These are phyloP conservation scores for Blastocrithidia nonstop DNA, from an alignment of 208 protist genomes.

Conservation along the genomic window DNA sequence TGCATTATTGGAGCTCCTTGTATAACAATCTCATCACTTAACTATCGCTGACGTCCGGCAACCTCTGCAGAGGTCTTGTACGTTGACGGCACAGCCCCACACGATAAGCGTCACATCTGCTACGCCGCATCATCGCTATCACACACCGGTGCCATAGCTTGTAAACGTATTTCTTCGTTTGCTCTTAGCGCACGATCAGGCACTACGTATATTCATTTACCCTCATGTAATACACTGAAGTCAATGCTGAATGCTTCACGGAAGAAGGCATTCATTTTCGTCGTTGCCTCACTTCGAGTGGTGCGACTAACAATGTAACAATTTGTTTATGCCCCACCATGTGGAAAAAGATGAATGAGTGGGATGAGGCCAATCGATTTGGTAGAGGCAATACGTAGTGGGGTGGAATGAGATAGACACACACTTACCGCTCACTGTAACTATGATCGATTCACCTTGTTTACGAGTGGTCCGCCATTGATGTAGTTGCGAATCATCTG, in stretches of 20 bases:
- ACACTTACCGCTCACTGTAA: conserved; percentile 78
- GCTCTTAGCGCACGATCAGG: conserved; percentile 25
- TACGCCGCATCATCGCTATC: conserved; percentile 45
- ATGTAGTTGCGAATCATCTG: conserved; percentile 89
- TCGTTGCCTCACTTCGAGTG: conserved; percentile 12
- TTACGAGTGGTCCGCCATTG: conserved; percentile 74
- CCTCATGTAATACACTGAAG: conserved; percentile 20
- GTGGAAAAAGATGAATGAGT: conserved; percentile 75
- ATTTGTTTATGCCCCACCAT: conserved; percentile 63
- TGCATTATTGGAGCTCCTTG: too few species aligned
- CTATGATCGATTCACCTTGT: conserved; percentile 57
- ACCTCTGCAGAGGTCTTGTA: conserved; percentile 45
- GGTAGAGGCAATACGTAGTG: conserved; percentile 43
- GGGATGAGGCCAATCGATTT: conserved; percentile 75
- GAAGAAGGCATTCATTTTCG: conserved; percentile 45
- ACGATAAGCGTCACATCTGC: conserved; percentile 81
- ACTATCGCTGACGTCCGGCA: conserved; percentile 14
- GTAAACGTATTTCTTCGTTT: conserved; percentile 57
- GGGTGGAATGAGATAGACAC: conserved; percentile 75
- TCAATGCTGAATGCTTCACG: conserved; percentile 24
- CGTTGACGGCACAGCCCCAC: conserved; percentile 35
- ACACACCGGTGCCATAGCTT: conserved; percentile 82
- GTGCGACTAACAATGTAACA: conserved; percentile 49
- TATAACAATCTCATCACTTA: too few species aligned
- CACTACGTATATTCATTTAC: conserved; percentile 69